Evolutionary conservation across 306 rosid genomes (phyloP).

Genomic region (Ziziphus jujuba): DNA sequence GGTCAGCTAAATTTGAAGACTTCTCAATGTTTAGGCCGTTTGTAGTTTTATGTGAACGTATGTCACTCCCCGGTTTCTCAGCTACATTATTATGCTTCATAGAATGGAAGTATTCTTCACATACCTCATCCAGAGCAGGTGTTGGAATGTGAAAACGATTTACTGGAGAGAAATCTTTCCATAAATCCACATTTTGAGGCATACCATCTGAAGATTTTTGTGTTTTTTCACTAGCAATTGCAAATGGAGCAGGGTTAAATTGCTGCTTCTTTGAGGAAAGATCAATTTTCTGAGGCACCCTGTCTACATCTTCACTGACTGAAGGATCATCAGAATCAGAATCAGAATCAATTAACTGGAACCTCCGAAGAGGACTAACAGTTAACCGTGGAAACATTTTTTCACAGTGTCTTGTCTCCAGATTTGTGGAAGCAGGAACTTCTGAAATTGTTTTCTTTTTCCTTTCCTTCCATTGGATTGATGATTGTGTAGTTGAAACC

Average conservation of each 20-base stretch:
- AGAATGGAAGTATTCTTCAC: constrained; percentile 57
- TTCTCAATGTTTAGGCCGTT: constrained; percentile 40
- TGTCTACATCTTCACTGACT: constrained; percentile 26
- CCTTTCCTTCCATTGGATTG: constrained; percentile 34
- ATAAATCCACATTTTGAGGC: constrained; percentile 43
- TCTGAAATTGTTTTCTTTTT: constrained; percentile 45
- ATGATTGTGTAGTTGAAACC: constrained; percentile 35
- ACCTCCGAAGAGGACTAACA: constrained; percentile 76
- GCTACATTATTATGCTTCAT: constrained; percentile 31
- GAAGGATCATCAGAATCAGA: constrained; percentile 65
- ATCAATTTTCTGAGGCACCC: constrained; percentile 16
- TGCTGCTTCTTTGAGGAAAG: constrained; percentile 26
- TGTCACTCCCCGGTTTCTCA: constrained; percentile 26
- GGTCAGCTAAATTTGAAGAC: constrained; percentile 39
- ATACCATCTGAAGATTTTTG: constrained; percentile 16
- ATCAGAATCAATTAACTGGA: constrained; percentile 77
- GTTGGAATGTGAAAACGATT: constrained; percentile 61
- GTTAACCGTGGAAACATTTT: constrained; percentile 54
- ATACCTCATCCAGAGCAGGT: constrained; percentile 78
- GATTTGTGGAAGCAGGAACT: constrained; percentile 33
- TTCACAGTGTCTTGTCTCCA: constrained; percentile 35
- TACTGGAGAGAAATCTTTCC: constrained; percentile 62
- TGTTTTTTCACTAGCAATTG: constrained; percentile 27
- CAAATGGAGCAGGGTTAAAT: constrained; percentile 13
- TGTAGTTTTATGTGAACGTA: constrained; percentile 17